Evolutionary conservation across 495 filamentous ascomycete species (phyloP).

Genomic region (Aspergillus affinis): DNA sequence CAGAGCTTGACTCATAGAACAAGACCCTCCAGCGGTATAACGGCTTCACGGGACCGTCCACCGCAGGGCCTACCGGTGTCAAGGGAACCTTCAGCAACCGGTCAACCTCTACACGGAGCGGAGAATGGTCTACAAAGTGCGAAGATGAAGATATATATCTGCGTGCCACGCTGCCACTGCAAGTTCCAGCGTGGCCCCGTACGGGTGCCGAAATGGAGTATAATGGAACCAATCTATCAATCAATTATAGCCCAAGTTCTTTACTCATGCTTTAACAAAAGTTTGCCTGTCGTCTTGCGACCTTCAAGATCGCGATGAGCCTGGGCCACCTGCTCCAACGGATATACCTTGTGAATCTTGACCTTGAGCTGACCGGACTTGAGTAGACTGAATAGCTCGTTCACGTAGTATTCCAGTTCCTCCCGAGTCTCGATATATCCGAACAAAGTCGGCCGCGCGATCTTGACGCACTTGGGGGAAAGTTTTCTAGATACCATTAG

Average conservation of each 20-base stretch:
- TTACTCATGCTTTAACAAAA: slow-evolving; percentile 37
- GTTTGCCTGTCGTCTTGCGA: slow-evolving; percentile 81
- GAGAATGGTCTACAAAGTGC: too few species aligned
- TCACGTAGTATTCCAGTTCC: slow-evolving; percentile 69
- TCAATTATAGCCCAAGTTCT: neutral
- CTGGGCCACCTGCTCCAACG: slow-evolving; percentile 69
- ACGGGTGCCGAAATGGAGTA: too few species aligned
- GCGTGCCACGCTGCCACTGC: too few species aligned
- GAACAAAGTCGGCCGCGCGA: slow-evolving; percentile 73
- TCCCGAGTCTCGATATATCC: slow-evolving; percentile 73
- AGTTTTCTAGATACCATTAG: slow-evolving; percentile 41
- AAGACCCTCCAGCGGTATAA: too few species aligned
- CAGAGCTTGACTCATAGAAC: too few species aligned
- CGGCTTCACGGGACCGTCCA: too few species aligned
- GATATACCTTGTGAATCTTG: slow-evolving; percentile 77
- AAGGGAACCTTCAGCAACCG: too few species aligned
- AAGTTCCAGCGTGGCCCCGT: too few species aligned
- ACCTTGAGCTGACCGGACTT: slow-evolving; percentile 66
- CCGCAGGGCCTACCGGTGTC: too few species aligned
- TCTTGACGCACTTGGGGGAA: slow-evolving; percentile 75
- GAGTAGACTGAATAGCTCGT: slow-evolving; percentile 74
- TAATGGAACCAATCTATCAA: too few species aligned
- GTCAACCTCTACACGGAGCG: too few species aligned
- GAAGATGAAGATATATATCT: too few species aligned
- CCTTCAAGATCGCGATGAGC: slow-evolving; percentile 83